phyloP scores from a whole-genome alignment of 108 stramenopile genomes.

The Aurantiochytrium sp. region DNA sequence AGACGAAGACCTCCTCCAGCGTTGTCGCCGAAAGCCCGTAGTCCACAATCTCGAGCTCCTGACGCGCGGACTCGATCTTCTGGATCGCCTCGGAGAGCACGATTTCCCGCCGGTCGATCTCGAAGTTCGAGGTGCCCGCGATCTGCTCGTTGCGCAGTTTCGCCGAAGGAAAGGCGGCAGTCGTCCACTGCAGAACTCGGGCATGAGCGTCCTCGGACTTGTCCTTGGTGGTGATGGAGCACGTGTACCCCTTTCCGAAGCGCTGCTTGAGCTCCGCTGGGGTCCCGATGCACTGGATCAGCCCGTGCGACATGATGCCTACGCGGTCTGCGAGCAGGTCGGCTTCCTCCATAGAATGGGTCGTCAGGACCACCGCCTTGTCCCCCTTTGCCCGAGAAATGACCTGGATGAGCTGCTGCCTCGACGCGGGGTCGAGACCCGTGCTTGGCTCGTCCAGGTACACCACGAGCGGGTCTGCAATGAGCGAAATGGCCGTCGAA shows the following conservation, averaged over 20 bases:
- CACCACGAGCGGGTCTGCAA: conserved; percentile 54
- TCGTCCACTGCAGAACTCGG: not conserved
- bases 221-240: conserved; percentile 50
- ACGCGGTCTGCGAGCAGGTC: conserved; percentile 91
- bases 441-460: conserved; percentile 64
- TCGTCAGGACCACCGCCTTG: conserved; percentile 81
- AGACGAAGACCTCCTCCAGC: conserved; percentile 80
- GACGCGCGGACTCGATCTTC: conserved; percentile 63
- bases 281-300: conserved; percentile 75
- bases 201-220: not conserved
- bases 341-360: conserved; percentile 97
- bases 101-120: conserved; percentile 69
- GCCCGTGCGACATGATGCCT: conserved; percentile 88
- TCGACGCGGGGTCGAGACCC: conserved; percentile 65
- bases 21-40: conserved; percentile 94
- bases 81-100: conserved; percentile 72
- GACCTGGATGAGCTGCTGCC: conserved; percentile 61
- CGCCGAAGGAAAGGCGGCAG: conserved; percentile 60
- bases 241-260: conserved; percentile 60
- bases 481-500: conserved; percentile 58
- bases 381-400: conserved; percentile 35
- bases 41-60: conserved; percentile 56
- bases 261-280: conserved; percentile 69
- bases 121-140: conserved; percentile 82
- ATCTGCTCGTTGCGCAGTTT: conserved; percentile 76